Evolutionary conservation across 2,329 filamentous ascomycete species (phyloP).

Genomic region (Ceratocystis albifundus): DNA sequence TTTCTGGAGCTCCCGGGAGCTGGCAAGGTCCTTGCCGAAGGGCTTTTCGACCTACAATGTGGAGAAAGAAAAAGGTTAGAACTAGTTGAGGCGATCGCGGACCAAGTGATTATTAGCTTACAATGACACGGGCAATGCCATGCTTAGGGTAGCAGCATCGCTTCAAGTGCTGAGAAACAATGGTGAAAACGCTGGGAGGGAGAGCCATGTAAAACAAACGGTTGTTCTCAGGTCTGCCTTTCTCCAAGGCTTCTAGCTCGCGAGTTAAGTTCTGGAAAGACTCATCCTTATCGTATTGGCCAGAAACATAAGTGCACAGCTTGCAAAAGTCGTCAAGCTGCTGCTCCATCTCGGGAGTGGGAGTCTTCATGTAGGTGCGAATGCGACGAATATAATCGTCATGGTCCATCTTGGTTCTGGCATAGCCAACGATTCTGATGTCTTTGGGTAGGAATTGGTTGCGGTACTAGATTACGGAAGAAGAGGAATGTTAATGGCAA

Average conservation of each 20-base stretch:
- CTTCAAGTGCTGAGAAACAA: constrained; percentile 94
- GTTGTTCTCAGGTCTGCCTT: constrained; percentile 70
- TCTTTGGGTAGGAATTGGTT: constrained; percentile 98
- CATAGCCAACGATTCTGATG: constrained; percentile 96
- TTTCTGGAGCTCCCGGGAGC: constrained; percentile 87
- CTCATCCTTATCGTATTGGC: constrained; percentile 95
- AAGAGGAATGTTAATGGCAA: background rate
- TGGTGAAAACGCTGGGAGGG: constrained; percentile 93
- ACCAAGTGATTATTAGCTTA: constrained; percentile 37
- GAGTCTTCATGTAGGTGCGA: constrained; percentile 97
- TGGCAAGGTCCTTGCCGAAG: constrained; percentile 91
- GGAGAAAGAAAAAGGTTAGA: constrained; percentile 25
- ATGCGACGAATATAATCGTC: constrained; percentile 89
- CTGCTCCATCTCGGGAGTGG: constrained; percentile 93
- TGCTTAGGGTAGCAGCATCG: constrained; percentile 88
- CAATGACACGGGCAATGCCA: constrained; percentile 88
- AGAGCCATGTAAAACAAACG: constrained; percentile 99
- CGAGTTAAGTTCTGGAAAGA: constrained; percentile 77
- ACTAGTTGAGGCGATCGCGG: constrained; percentile 4
- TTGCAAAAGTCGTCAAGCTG: constrained; percentile 82
- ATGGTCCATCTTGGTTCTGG: constrained; percentile 98
- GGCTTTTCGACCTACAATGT: constrained; percentile 80
- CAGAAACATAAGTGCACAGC: constrained; percentile 87
- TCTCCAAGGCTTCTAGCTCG: constrained; percentile 76
- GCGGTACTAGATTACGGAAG: constrained; percentile 55